Conservation (phyloP, 148 eudicot genomes). For the Persicaria maculosa region DNA sequence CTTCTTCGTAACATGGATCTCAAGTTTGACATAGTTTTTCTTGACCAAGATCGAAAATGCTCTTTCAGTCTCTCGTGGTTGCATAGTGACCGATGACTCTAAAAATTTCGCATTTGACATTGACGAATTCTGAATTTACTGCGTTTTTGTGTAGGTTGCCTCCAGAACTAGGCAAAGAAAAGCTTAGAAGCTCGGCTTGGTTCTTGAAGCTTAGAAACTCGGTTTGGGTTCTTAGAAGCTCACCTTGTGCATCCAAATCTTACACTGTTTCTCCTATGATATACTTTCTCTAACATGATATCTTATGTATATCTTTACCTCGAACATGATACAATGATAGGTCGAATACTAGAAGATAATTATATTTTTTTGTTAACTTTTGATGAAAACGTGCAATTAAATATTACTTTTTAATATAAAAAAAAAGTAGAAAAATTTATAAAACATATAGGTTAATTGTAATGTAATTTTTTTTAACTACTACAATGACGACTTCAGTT, state of each 20-base stretch:
- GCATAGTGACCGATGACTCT: neutral
- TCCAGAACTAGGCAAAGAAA: constrained; percentile 12
- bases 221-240: neutral
- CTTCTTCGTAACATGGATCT: neutral
- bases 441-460: no score
- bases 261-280: neutral
- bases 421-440: no score
- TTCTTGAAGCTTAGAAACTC: neutral
- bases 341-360: no score
- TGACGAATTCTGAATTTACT: neutral
- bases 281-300: no score
- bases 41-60: neutral
- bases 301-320: no score
- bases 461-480: no score
- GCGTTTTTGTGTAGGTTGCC: constrained; percentile 3
- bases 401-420: no score
- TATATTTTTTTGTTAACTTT: no score
- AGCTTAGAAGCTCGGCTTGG: neutral
- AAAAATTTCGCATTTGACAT: neutral
- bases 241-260: neutral
- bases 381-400: no score
- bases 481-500: no score
- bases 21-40: no score
- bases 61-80: neutral
- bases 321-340: no score